A percentile compares a stretch with the other conserved stretches of the same genome.
Conservation (phyloP, 2,329 filamentous ascomycete genomes). For the Aspergillus sojae region DNA sequence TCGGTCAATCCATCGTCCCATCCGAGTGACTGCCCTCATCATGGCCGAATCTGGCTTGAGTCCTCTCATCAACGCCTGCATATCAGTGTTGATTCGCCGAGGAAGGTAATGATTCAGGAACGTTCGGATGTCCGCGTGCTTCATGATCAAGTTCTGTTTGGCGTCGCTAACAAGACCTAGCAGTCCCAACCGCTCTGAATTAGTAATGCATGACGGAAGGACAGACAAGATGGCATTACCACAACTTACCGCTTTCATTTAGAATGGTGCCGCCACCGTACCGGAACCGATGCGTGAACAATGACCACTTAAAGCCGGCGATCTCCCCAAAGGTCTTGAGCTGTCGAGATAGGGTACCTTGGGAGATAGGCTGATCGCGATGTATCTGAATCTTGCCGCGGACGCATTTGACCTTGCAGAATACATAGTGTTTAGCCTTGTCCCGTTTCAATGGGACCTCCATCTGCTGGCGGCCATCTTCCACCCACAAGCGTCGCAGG, state of each 20-base stretch:
- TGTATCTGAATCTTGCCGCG: neutral
- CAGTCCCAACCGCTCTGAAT: neutral
- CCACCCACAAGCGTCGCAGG: neutral
- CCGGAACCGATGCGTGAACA: slow-evolving; percentile 3
- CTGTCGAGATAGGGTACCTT: neutral
- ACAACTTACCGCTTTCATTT: neutral
- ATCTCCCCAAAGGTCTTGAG: neutral
- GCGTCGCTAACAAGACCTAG: neutral
- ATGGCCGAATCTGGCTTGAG: neutral
- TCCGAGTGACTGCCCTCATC: slow-evolving; percentile 1
- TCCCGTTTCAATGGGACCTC: neutral
- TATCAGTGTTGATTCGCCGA: neutral
- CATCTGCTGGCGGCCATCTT: neutral
- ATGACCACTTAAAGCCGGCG: neutral
- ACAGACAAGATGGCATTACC: no score
- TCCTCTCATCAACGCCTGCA: neutral
- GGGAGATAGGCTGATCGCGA: neutral
- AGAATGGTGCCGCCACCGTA: neutral
- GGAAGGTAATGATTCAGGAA: slow-evolving; percentile 7
- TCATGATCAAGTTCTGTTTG: slow-evolving; percentile 6
- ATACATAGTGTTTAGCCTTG: neutral
- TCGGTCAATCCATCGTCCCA: neutral
- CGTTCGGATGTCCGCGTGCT: slow-evolving; percentile 6
- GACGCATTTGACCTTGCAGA: neutral
- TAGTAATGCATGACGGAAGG: no score